Evolutionary conservation across 2,329 filamentous ascomycete genomes (phyloP), one percentile per base, ranked within the genome.

Genomic region (Dendrostoma leiphaemia): DNA sequence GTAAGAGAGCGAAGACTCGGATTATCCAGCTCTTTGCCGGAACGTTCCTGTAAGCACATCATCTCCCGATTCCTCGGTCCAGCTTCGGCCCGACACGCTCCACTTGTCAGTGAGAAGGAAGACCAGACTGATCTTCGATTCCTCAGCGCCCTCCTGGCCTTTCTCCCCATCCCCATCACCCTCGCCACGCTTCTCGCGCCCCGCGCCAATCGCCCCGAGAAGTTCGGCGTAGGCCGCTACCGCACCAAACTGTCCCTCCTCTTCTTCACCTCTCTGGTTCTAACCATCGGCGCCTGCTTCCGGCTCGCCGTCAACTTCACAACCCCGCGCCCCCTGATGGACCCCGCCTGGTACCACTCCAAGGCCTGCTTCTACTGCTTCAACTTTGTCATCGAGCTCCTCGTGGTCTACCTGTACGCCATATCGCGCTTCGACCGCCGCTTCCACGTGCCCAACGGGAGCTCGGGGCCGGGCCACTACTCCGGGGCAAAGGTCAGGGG

Each of bases 331-430:
- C 82, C 76, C 3, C 62, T 64, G 53, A 73, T 41, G 10, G 38
- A 82, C 54, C 84, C 88, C 2, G 85, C 85, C 5, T 89, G 85
- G 80, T 93, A 86, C 66, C 81, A 90, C 63, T 74, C 74, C 64
- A 89, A 86, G 67, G 81, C 84, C 2, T 83, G 81, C 63, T 96
- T 91, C 74, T 96, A 94, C 73, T 72, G 84, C 65, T 89, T 94
- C 74, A 89, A 90, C 71, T 95, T 89, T 65, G 74, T 74, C 15
- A 76, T 92, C 34, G 91, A 96, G 70, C 73, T 92, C 37, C 65
- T 88, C 23, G 83, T 91, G 34, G 78, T 93, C 4, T 80, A 78
- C 50, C 71, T 85, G 8, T 93, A 89, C 69, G 78, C 85, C 0
- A 64, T 88, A 15, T 69, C 79, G 19, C 80, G 91, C 29, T 84